These are phyloP conservation scores for Canna indica DNA, from an alignment of 176 grass and related monocot species.

Conservation along the genomic window DNA sequence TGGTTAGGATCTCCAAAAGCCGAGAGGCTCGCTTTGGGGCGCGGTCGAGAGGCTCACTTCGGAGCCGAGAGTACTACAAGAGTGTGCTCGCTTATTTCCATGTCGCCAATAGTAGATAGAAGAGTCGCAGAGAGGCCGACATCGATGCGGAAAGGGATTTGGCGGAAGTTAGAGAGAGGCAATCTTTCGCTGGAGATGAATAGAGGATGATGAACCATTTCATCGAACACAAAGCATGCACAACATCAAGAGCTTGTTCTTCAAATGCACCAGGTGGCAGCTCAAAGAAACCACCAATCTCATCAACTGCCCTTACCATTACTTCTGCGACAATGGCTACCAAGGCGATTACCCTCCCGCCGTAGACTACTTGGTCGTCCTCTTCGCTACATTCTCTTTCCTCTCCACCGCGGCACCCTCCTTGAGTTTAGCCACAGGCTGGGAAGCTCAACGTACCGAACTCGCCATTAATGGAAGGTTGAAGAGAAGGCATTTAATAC, in stretches of 20 bases:
- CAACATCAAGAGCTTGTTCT: slow-evolving; percentile 52
- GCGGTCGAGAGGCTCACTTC: too few relatives aligned
- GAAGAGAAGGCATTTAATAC: slow-evolving; percentile 70
- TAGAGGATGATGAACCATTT: background rate
- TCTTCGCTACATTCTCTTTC: slow-evolving; percentile 65
- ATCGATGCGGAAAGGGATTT: too few relatives aligned
- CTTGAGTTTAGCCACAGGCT: slow-evolving; percentile 28
- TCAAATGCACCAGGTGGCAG: slow-evolving; percentile 97
- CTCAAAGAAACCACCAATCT: slow-evolving; percentile 86
- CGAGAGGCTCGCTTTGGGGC: too few relatives aligned
- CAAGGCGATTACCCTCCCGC: slow-evolving; percentile 50
- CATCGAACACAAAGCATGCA: background rate
- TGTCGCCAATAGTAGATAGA: too few relatives aligned
- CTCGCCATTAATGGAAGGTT: slow-evolving; percentile 23
- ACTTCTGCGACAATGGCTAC: slow-evolving; percentile 95
- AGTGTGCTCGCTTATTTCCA: too few relatives aligned
- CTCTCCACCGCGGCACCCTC: slow-evolving; percentile 44
- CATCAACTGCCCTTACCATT: slow-evolving; percentile 88
- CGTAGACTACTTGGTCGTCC: slow-evolving; percentile 40
- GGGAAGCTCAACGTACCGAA: background rate
- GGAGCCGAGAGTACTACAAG: too few relatives aligned
- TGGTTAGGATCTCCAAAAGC: too few relatives aligned
- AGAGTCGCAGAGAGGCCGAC: too few relatives aligned
- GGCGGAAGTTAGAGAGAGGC: too few relatives aligned
- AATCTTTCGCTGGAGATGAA: too few relatives aligned